Evolutionary conservation across 305 asterid species (phyloP), one percentile per base, ranked within the genome.

Genomic region (Fraxinus platypoda): DNA sequence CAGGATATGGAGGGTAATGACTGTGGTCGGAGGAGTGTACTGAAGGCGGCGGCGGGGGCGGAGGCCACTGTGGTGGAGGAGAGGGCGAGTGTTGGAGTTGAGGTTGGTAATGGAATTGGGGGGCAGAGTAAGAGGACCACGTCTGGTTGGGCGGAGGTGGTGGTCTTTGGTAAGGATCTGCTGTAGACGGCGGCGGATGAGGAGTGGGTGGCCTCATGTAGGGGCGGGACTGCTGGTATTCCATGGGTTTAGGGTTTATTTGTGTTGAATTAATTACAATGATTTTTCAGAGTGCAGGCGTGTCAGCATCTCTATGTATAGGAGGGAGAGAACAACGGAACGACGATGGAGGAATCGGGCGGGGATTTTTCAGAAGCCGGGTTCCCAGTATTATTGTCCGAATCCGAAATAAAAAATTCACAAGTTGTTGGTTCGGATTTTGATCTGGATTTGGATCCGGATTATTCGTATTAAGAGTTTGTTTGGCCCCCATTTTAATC

Each of bases 31-130:
- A 74, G 78, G 91, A 86, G 81, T 86, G 91, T 37, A 87, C 88
- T 7, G 88, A 88, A 74, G 82, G 91, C 62, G 83, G 84, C 1
- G 52, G 54, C 57, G 57, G 57, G 8, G 86, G 79, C 31, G 88
- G 86, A 33, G 83, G 74, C 6, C 83, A 83, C 6, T 80, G 88
- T 2, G 80, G 91, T 19, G 92, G 92, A 4, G 92, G 91, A 34
- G 97, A 84, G 34, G 93, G 87, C 41, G 91, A 79, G 77, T 92
- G 90, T 30, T 85, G 91, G 31, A 76, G 77, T 76, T 87, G 91
- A n/a, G 85, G 88, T 62, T 90, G 97, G 90, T 85, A 93, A 80
- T 92, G 98, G 84, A 91, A 95, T 87, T 91, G 98, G 62, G 52
- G 73, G 0, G 88, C 13, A 38, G 97, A 21, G 87, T 94, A 75